Base-by-base conservation (phyloP, 2,329 filamentous ascomycete genomes). In the Gyromitra esculenta region DNA sequence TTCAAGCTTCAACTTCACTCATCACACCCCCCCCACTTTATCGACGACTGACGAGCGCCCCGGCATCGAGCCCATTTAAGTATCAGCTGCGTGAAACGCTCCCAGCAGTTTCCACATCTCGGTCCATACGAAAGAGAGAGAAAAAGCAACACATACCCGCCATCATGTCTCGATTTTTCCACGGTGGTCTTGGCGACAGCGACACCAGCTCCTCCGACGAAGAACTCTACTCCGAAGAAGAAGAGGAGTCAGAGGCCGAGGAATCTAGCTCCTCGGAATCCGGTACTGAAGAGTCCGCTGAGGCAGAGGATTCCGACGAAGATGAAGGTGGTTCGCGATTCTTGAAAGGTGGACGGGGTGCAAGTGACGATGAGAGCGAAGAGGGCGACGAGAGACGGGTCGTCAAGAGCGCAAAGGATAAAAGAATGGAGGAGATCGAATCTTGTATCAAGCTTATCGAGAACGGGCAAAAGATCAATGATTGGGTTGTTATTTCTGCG, bases 361-460 rank as follows among this genome's bases (percentile, higher is more conserved):
- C 89, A 75, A 93, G 96, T 65, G 93, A 91, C 82, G 92, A 94
- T 79, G 91, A 94, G 73, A 90, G 88, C 82, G 94, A 94, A 83
- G 94, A 96, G 79, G 93, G 96, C 79, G 95, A 97, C 80, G 89
- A 90, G 80, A 90, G 91, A 79, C 93, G 91, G 82, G 90, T 96
- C 81, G 92, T 98, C 82, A 97, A 97, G 89, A 97, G 94, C 85
- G 94, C 95, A 82, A 98, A 98, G 86, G 94, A 98, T 87, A 99
- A 99, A 89, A 90, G 96, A 78, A 88, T 93, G 80, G 95, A 97
- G 83, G 96, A 98, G 85, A 88, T 99, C 77, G 95, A 99, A 84
- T 89, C 89, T 76, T 97, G 91, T 56, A 92, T 98, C 82, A 91
- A 92, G 84, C 86, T 92, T 82, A 98, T 99, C 82, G 94, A 98